Evolutionary conservation across 2,329 filamentous ascomycete genomes (phyloP).

Genomic region (Diaporthe nobilis): DNA sequence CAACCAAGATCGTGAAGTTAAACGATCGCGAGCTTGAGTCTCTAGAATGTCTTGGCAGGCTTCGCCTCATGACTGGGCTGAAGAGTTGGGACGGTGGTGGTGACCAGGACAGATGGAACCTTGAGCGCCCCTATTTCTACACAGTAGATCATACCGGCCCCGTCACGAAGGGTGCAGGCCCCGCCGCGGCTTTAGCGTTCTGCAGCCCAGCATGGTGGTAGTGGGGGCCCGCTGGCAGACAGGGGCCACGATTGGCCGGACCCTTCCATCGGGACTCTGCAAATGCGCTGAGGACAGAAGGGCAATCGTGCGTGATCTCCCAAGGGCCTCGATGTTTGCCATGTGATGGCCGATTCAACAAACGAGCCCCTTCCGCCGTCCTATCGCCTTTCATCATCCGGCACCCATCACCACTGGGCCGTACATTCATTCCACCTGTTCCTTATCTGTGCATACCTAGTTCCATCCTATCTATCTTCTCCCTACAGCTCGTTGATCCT

Average conservation of each 20-base stretch:
- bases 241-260: conserved; percentile 18
- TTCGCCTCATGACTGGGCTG: conserved; percentile 1
- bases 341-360: conserved; percentile 29
- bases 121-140: conserved; percentile 8
- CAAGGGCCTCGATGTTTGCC: background rate
- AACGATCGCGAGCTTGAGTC: background rate
- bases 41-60: conserved; percentile 5
- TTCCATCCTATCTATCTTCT: background rate
- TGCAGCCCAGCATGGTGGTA: conserved; percentile 18
- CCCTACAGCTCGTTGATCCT: background rate
- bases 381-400: background rate
- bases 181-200: conserved; percentile 16
- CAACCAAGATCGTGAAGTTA: background rate
- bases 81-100: background rate
- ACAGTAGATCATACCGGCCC: conserved; percentile 26
- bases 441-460: conserved; percentile 21
- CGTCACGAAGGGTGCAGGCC: conserved; percentile 5
- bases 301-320: conserved; percentile 31
- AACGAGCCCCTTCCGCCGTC: background rate
- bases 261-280: conserved; percentile 33
- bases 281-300: conserved; percentile 34
- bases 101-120: conserved; percentile 6
- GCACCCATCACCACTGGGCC: conserved; percentile 9
- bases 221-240: background rate
- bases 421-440: background rate